Percentiles rank a stretch among this genome's conserved stretches.
phyloP scores from a whole-genome alignment of 177 flowering plant genomes.

The Vitis hybrid region DNA sequence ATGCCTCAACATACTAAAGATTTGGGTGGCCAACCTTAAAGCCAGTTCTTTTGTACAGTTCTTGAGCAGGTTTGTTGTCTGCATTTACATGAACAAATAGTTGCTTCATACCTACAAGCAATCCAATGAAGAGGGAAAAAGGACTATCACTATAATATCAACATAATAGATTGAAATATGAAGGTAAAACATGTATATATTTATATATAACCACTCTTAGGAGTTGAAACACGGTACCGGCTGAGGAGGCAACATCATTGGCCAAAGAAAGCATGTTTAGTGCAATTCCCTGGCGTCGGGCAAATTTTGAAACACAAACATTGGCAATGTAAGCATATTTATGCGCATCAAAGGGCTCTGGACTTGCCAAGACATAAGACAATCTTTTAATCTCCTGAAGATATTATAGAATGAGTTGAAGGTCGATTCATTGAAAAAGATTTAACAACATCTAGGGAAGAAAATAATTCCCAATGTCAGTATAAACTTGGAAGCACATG shows the following conservation, averaged over 20 bases:
- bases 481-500: neutral
- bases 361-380: constrained; percentile 36
- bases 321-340: constrained; percentile 67
- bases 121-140: neutral
- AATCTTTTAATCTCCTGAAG: constrained; percentile 44
- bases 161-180: neutral
- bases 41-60: constrained; percentile 54
- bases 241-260: constrained; percentile 39
- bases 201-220: neutral
- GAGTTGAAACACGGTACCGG: constrained; percentile 31
- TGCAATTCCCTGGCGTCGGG: constrained; percentile 67
- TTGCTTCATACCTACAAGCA: constrained; percentile 48
- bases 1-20: neutral
- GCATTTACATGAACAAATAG: constrained; percentile 66
- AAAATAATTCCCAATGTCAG: neutral
- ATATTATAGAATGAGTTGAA: neutral
- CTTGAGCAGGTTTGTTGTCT: constrained; percentile 59
- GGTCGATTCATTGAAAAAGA: neutral
- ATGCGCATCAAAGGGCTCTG: constrained; percentile 41
- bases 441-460: neutral
- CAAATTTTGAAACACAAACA: constrained; percentile 63
- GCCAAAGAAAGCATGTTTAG: constrained; percentile 60
- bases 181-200: too few species aligned
- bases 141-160: neutral
- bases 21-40: constrained; percentile 45